phyloP scores from a whole-genome alignment of 2,329 filamentous ascomycete genomes.

The Penicillium sp. region DNA sequence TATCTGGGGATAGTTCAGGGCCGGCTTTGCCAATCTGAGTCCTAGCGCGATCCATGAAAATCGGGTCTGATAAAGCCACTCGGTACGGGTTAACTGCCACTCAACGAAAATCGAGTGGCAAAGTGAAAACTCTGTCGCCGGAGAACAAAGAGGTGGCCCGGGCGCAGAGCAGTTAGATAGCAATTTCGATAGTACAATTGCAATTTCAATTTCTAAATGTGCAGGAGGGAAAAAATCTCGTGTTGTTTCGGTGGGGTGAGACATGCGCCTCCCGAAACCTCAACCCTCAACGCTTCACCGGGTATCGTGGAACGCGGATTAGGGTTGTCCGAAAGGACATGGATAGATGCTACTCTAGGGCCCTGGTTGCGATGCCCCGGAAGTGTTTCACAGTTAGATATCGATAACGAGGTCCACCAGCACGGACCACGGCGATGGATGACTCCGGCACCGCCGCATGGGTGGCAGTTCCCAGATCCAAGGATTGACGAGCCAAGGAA shows the following conservation, averaged over 20 bases:
- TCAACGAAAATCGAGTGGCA: conserved; percentile 11
- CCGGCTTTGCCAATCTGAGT: conserved; percentile 3
- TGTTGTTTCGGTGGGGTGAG: conserved; percentile 8
- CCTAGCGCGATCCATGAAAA: conserved; percentile 1
- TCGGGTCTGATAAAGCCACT: not conserved
- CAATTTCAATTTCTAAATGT: not conserved
- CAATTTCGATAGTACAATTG: not conserved
- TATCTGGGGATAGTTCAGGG: not conserved
- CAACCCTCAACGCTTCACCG: conserved; percentile 2
- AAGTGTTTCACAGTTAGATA: not conserved
- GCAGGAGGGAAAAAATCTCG: not conserved
- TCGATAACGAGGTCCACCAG: not conserved
- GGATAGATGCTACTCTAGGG: not conserved
- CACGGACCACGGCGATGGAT: not conserved
- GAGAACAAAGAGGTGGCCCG: conserved; percentile 14
- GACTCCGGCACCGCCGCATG: not conserved
- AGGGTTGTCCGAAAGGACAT: conserved; percentile 4
- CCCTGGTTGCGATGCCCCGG: not conserved
- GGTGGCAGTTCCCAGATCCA: not conserved
- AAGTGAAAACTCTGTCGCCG: conserved; percentile 15
- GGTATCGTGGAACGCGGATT: conserved; percentile 17
- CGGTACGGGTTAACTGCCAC: not conserved
- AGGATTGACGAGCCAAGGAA: not conserved
- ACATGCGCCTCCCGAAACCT: conserved; percentile 13
- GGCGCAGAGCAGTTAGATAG: conserved; percentile 4